A percentile compares a stretch with the other conserved stretches of the same genome.
Evolutionary conservation across 768 basidiomycete genomes (phyloP).

Genomic region (Hemileccinum impolitum): DNA sequence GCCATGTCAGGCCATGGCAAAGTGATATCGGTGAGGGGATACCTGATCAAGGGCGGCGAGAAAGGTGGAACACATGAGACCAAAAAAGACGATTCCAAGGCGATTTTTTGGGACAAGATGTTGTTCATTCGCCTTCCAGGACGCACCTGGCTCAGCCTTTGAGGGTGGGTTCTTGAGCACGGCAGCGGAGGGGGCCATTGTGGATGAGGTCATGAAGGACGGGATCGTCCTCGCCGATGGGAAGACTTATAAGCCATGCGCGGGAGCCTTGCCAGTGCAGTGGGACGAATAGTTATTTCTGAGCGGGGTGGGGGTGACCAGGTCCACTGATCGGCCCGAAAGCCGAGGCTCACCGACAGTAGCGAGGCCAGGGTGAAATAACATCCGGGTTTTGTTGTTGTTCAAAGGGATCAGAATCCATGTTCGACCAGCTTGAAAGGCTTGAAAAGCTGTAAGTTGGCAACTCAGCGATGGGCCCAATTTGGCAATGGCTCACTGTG

Average conservation of each 20-base stretch:
- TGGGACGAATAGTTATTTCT: no score
- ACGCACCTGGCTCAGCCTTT: conserved; percentile 26
- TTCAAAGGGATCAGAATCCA: no score
- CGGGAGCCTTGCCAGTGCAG: no score
- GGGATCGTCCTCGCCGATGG: no score
- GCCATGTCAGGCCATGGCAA: background rate
- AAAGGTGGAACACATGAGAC: conserved; percentile 42
- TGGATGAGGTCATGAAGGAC: background rate
- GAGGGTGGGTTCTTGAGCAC: background rate
- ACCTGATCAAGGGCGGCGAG: conserved; percentile 50
- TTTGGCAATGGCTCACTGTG: conserved; percentile 23
- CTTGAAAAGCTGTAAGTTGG: background rate
- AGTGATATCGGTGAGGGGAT: background rate
- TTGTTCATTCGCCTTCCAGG: conserved; percentile 39
- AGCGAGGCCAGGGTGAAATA: no score
- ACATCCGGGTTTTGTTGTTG: no score
- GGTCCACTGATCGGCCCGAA: no score
- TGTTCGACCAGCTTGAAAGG: no score
- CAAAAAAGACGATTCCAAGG: conserved; percentile 40
- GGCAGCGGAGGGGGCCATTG: conserved; percentile 9
- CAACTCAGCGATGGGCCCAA: conserved; percentile 20
- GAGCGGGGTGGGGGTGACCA: no score
- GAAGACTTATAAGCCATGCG: no score
- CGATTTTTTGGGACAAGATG: conserved; percentile 43
- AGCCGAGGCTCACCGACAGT: no score